Evolutionary conservation across 1,284 basidiomycete species (phyloP).

Genomic region (Fomes fomentarius): DNA sequence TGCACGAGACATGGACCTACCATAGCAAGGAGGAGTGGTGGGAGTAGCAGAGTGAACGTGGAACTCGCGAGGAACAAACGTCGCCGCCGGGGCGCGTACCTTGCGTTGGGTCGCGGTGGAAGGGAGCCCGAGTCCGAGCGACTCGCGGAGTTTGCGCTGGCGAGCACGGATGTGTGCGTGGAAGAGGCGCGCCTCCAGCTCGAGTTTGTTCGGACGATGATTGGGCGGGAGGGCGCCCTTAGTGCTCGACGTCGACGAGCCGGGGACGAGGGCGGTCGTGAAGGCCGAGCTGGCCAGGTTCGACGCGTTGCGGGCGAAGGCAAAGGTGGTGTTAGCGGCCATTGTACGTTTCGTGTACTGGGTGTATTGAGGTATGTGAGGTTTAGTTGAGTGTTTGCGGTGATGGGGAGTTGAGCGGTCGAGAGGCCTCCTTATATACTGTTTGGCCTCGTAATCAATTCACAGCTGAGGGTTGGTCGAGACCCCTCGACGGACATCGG

Average conservation of each 20-base stretch:
- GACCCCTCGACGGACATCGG: neutral
- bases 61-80: too few species aligned
- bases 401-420: neutral
- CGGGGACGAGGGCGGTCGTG: conserved; percentile 1
- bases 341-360: conserved; percentile 1
- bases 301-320: conserved; percentile 7
- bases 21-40: too few species aligned
- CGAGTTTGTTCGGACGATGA: conserved; percentile 24
- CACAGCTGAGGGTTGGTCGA: neutral
- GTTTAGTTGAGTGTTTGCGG: neutral
- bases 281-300: conserved; percentile 18
- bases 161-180: conserved; percentile 21
- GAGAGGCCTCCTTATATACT: neutral
- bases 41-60: too few species aligned
- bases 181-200: conserved; percentile 23
- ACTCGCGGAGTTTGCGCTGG: conserved; percentile 15
- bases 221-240: neutral
- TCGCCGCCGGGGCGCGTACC: too few species aligned
- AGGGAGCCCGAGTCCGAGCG: conserved; percentile 4
- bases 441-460: neutral
- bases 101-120: too few species aligned
- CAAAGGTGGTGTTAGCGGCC: conserved; percentile 4
- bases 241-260: neutral
- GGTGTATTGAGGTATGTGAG: neutral
- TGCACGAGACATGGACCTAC: too few species aligned